Evolutionary conservation across 2,329 filamentous ascomycete genomes (phyloP).

Genomic region (Diaporthe nobilis): DNA sequence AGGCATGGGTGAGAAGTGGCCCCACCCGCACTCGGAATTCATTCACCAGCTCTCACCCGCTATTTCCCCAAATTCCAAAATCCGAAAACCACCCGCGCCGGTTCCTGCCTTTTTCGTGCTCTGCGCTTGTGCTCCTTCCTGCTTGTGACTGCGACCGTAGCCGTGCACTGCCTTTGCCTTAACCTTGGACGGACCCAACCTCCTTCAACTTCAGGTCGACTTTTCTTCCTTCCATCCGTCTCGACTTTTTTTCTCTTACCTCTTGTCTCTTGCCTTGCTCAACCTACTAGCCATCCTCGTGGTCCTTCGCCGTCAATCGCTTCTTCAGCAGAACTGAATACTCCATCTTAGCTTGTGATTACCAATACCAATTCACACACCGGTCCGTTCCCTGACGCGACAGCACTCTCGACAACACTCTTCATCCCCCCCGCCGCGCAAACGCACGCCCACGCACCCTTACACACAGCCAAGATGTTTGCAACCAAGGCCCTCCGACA

Average conservation of each 20-base stretch:
- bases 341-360: conserved; percentile 6
- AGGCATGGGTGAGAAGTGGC: neutral
- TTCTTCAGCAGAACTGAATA: neutral
- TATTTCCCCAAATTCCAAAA: conserved; percentile 25
- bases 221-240: neutral
- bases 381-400: neutral
- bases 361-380: neutral
- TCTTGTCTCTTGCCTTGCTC: neutral
- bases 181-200: neutral
- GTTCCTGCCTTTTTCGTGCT: conserved; percentile 12
- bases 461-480: conserved; percentile 62
- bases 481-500: conserved; percentile 70
- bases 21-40: conserved; percentile 1
- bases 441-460: neutral
- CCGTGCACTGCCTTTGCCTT: neutral
- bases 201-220: neutral
- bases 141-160: conserved; percentile 3
- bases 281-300: neutral
- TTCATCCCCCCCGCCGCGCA: neutral
- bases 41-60: neutral
- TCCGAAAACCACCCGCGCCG: conserved; percentile 40
- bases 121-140: neutral
- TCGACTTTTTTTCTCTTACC: neutral
- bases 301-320: neutral
- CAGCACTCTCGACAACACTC: neutral